Evolutionary conservation across 768 basidiomycete genomes (phyloP).

Genomic region (Tricholoma matsutake): DNA sequence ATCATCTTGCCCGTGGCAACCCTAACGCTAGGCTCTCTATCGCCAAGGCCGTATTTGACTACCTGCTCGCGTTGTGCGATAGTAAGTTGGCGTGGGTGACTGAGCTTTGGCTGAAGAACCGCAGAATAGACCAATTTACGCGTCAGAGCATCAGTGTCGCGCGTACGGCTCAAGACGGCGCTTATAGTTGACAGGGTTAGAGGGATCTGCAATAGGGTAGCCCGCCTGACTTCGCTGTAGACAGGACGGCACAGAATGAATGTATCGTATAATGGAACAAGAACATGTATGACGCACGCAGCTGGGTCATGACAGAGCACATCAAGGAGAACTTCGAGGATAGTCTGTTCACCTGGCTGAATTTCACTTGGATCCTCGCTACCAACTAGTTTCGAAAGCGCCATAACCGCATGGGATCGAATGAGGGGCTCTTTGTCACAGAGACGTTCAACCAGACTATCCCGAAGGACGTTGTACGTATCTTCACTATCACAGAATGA

Average conservation of each 20-base stretch:
- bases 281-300: constrained; percentile 37
- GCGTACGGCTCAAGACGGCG: constrained; percentile 70
- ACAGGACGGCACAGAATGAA: neutral
- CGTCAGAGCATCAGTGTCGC: constrained; percentile 79
- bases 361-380: constrained; percentile 58
- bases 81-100: constrained; percentile 68
- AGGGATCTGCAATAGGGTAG: constrained; percentile 77
- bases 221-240: constrained; percentile 84
- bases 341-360: constrained; percentile 47
- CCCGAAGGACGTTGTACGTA: constrained; percentile 64
- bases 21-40: constrained; percentile 80
- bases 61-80: constrained; percentile 82
- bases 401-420: constrained; percentile 81
- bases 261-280: neutral
- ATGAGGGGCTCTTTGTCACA: constrained; percentile 83
- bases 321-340: constrained; percentile 66
- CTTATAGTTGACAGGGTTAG: constrained; percentile 58
- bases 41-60: constrained; percentile 85
- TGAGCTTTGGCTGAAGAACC: constrained; percentile 52
- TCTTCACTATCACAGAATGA: constrained; percentile 63
- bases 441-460: constrained; percentile 71
- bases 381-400: constrained; percentile 76
- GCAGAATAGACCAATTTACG: constrained; percentile 76
- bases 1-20: constrained; percentile 81
- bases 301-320: constrained; percentile 72